These are phyloP conservation scores for Pilobolus umbonatus DNA, from an alignment of 192 early-diverging fungal species.

Conservation along the genomic window DNA sequence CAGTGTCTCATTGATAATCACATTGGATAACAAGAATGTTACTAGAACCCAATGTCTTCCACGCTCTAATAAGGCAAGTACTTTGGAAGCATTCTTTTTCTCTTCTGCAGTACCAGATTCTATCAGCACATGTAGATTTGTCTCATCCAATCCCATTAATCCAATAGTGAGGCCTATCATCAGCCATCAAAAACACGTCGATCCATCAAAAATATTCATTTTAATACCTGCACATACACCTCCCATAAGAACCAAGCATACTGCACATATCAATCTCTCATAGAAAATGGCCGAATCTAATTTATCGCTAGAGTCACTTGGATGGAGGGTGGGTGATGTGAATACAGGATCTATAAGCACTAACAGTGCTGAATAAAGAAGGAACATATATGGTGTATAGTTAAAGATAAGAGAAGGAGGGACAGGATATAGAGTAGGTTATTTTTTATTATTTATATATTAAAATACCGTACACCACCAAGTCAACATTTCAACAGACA, in stretches of 20 bases:
- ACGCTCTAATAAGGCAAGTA: slow-evolving; percentile 38
- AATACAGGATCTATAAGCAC: too few species aligned
- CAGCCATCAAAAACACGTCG: too few species aligned
- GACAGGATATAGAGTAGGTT: too few species aligned
- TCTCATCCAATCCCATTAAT: slow-evolving; percentile 67
- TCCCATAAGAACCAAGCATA: slow-evolving; percentile 70
- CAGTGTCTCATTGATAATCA: slow-evolving; percentile 90
- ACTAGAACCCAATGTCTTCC: slow-evolving; percentile 88
- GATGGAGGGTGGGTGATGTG: too few species aligned
- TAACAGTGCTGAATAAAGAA: too few species aligned
- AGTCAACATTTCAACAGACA: too few species aligned
- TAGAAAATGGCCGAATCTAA: slow-evolving; percentile 40
- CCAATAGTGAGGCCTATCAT: slow-evolving; percentile 29
- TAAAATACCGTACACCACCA: too few species aligned
- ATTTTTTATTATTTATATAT: too few species aligned
- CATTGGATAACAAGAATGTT: slow-evolving; percentile 89
- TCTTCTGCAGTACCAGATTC: slow-evolving; percentile 69
- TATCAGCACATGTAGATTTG: slow-evolving; percentile 76
- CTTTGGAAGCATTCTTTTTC: slow-evolving; percentile 60
- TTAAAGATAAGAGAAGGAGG: too few species aligned
- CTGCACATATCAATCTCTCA: slow-evolving; percentile 43
- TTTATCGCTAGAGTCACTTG: too few species aligned
- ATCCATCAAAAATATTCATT: neutral
- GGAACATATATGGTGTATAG: too few species aligned
- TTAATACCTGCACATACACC: slow-evolving; percentile 68